Conservation (phyloP, 306 rosid genomes). For the Benincasa hispida region DNA sequence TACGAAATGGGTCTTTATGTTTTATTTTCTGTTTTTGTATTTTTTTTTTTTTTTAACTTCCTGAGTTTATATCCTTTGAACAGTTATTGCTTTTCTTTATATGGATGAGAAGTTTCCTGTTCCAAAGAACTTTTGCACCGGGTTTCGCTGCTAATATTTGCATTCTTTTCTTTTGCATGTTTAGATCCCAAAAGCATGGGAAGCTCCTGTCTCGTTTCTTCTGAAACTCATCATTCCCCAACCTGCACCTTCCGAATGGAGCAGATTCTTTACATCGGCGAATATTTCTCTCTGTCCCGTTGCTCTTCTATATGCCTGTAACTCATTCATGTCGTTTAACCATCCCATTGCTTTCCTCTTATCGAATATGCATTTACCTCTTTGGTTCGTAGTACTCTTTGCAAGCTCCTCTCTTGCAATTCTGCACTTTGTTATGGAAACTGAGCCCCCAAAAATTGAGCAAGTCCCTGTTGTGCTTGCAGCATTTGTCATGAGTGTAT, state of each 20-base stretch:
- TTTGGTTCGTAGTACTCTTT: constrained; percentile 62
- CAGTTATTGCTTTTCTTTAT: too few species aligned
- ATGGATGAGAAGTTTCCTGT: too few species aligned
- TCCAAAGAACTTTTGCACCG: not conserved
- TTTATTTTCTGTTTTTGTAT: too few species aligned
- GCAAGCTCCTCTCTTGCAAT: constrained; percentile 72
- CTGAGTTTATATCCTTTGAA: too few species aligned
- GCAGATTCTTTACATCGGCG: constrained; percentile 68
- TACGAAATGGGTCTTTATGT: too few species aligned
- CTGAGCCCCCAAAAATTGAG: constrained; percentile 82
- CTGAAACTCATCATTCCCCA: constrained; percentile 78
- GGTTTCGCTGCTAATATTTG: not conserved
- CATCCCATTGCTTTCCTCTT: constrained; percentile 76
- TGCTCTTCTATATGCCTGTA: constrained; percentile 61
- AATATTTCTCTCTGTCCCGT: constrained; percentile 78
- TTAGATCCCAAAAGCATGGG: constrained; percentile 62
- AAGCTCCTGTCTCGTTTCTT: constrained; percentile 49
- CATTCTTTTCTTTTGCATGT: not conserved
- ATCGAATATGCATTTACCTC: constrained; percentile 59
- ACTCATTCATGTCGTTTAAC: constrained; percentile 54
- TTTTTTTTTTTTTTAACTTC: too few species aligned
- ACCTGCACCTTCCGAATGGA: constrained; percentile 71
- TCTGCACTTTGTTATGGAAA: constrained; percentile 54
- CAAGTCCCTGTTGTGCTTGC: constrained; percentile 49
- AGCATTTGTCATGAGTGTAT: constrained; percentile 91